Evolutionary conservation across 805 yeast genomes (phyloP).

Genomic region (Saturnispora mendoncae): DNA sequence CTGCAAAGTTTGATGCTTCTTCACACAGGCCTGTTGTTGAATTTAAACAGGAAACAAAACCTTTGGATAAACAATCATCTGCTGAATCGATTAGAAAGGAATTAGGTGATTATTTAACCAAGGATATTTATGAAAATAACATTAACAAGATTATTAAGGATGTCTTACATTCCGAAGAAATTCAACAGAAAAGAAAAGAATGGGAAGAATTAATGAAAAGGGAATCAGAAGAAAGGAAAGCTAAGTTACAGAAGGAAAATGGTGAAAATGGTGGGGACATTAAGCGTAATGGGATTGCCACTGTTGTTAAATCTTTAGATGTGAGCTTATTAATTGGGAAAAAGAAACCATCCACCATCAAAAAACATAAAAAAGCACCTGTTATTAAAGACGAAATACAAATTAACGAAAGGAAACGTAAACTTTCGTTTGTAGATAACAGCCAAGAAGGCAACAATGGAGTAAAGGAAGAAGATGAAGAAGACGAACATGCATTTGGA

Average conservation of each 20-base stretch:
- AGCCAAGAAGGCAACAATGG: slow-evolving; percentile 17
- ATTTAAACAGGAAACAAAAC: no score
- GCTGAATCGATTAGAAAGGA: slow-evolving; percentile 51
- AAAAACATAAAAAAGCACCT: background rate
- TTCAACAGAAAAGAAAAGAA: slow-evolving; percentile 15
- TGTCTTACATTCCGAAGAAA: slow-evolving; percentile 41
- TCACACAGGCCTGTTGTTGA: no score
- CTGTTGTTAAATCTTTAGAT: slow-evolving; percentile 12
- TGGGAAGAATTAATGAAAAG: slow-evolving; percentile 10
- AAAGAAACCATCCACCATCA: slow-evolving; percentile 28
- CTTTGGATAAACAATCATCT: slow-evolving; percentile 48
- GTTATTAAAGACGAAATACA: slow-evolving; percentile 28
- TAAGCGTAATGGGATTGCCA: slow-evolving; percentile 32
- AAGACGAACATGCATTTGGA: slow-evolving; percentile 24
- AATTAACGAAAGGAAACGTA: slow-evolving; percentile 31
- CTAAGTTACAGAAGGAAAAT: slow-evolving; percentile 19
- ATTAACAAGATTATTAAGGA: slow-evolving; percentile 63
- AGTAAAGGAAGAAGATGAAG: slow-evolving; percentile 31
- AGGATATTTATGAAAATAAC: slow-evolving; percentile 66
- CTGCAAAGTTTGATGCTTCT: no score
- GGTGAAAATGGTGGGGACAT: background rate
- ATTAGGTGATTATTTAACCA: slow-evolving; percentile 49
- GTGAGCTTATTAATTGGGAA: slow-evolving; percentile 11
- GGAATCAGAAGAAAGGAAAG: slow-evolving; percentile 9
- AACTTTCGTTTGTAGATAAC: background rate